Evolutionary conservation across 2,329 filamentous ascomycete genomes (phyloP).

Genomic region (Parastagonospora avenae): DNA sequence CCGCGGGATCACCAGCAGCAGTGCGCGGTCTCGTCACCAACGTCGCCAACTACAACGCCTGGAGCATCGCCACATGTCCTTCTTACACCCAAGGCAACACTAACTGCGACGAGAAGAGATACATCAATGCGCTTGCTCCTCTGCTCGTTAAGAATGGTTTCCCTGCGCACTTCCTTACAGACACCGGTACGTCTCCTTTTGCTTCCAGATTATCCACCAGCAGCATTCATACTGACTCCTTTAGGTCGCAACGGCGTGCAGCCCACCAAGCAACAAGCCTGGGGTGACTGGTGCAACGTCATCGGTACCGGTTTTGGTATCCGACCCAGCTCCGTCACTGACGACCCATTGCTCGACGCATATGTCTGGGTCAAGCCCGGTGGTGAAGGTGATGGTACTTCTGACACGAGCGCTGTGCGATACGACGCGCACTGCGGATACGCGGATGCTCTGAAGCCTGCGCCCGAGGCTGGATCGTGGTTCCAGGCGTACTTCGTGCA

Average conservation of each 20-base stretch:
- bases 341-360: conserved; percentile 64
- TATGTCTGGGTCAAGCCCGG: conserved; percentile 74
- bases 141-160: conserved; percentile 53
- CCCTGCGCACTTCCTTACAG: conserved; percentile 60
- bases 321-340: conserved; percentile 64
- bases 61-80: conserved; percentile 51
- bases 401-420: conserved; percentile 46
- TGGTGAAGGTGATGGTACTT: conserved; percentile 55
- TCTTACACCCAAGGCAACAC: conserved; percentile 51
- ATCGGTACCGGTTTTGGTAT: conserved; percentile 66
- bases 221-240: not conserved
- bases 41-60: conserved; percentile 64
- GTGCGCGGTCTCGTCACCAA: conserved; percentile 61
- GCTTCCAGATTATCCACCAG: not conserved
- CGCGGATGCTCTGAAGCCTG: conserved; percentile 61
- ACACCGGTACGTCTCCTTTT: conserved; percentile 37
- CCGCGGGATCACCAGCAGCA: conserved; percentile 50
- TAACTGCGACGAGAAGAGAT: conserved; percentile 59
- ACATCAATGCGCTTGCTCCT: conserved; percentile 57
- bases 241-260: conserved; percentile 63
- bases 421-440: conserved; percentile 62
- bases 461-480: conserved; percentile 72
- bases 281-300: conserved; percentile 72
- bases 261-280: conserved; percentile 57
- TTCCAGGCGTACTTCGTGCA: conserved; percentile 55